Evolutionary conservation across 2,329 filamentous ascomycete species (phyloP), one percentile per base, ranked within the genome.

Genomic region (Fusarium protoensiforme): DNA sequence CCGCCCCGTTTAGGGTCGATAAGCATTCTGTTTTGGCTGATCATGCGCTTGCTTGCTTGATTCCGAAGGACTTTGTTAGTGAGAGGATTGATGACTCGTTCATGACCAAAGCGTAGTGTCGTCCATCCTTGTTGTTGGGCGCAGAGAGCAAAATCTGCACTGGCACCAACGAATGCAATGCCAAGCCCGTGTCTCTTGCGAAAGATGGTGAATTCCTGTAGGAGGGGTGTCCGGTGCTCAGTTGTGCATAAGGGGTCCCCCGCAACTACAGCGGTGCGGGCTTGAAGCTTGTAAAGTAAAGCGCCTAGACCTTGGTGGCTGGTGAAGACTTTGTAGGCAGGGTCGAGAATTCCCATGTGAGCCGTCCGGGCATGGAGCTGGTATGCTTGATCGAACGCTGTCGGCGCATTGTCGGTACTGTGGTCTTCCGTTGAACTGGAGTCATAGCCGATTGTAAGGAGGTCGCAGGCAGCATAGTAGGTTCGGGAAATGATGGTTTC

Each of bases 271-370:
- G 51, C 51, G 0, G 59, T 68, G 4, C 64, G 31, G 11, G 39
- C 41, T 7, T 63, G 48, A 1, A 68, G 31, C 18, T 68, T 69
- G 51, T 58, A 68, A n/a, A 68, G 24, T n/a, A 69, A 29, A 0
- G 67, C 61, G 0, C 64, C 67, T 2, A 68, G 36, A 0, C 67
- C 67, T 0, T 59, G 24, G 9, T 57, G 36, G 9, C 65, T 69
- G 16, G 48, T 35, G 6, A 67, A 69, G 5, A 29, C 20, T 10
- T 68, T 54, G 43, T 69, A 69, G 27, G 35, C 24, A 1, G 64
- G 64, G 16, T 69, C 67, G 1, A 69, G 65, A 18, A 69, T 58
- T 2, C 67, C 67, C 67, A 69, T 69, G 35, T 69, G 67, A 9
- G 67, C 62, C 7, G 65, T 68, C n/a, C 54, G 58, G 5, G 56